Conservation (phyloP, 1,139 yeast genomes). For the Zygotorulaspora mrakii region DNA sequence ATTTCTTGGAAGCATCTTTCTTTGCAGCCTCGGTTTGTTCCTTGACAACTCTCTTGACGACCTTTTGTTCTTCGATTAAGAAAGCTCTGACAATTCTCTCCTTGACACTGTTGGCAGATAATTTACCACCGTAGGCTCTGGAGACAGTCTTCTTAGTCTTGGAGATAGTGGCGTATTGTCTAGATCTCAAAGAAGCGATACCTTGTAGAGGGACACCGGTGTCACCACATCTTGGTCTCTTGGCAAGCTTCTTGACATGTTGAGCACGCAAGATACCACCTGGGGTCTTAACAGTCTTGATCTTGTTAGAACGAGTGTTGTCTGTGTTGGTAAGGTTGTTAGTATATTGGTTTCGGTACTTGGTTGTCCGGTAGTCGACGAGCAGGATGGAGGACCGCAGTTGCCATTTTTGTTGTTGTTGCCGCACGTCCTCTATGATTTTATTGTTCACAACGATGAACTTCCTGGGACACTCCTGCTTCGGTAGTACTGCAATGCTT, state of each 20-base stretch:
- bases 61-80: conserved; percentile 99
- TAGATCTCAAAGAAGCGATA: conserved; percentile 92
- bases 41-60: conserved; percentile 97
- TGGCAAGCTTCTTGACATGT: conserved; percentile 91
- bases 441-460: too few relatives aligned
- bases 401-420: too few relatives aligned
- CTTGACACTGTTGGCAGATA: conserved; percentile 98
- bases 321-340: conserved; percentile 45
- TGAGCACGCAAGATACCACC: conserved; percentile 98
- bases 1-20: conserved; percentile 35
- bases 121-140: conserved; percentile 99
- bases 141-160: conserved; percentile 97
- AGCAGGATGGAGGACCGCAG: too few relatives aligned
- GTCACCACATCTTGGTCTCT: conserved; percentile 99
- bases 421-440: too few relatives aligned
- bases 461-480: too few relatives aligned
- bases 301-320: conserved; percentile 99
- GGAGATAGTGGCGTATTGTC: conserved; percentile 91
- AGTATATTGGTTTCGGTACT: conserved; percentile 37
- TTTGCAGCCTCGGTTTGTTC: conserved; percentile 87
- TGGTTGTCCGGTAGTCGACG: too few relatives aligned
- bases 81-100: conserved; percentile 98
- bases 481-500: too few relatives aligned
- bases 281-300: conserved; percentile 99
- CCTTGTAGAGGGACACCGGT: conserved; percentile 92